These are phyloP conservation scores for Aechmea fasciata DNA, from an alignment of 176 grass and related monocot species.

Conservation along the genomic window DNA sequence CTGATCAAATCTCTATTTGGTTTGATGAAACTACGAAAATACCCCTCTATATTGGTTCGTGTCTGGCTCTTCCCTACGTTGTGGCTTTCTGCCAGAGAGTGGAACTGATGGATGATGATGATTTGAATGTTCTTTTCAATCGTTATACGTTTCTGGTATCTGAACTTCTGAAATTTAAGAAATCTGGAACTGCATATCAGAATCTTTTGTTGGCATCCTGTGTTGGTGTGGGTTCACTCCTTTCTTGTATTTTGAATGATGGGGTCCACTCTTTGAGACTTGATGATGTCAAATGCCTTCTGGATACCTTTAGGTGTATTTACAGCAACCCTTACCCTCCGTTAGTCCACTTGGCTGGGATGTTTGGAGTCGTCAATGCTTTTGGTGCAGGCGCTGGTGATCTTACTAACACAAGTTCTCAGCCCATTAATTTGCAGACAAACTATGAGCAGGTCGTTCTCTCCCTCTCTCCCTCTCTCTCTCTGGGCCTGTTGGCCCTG, in stretches of 20 bases:
- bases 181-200: slow-evolving; percentile 54
- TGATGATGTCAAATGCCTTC: slow-evolving; percentile 45
- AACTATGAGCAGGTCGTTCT: slow-evolving; percentile 45
- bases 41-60: slow-evolving; percentile 64
- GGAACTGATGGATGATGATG: slow-evolving; percentile 48
- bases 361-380: slow-evolving; percentile 81
- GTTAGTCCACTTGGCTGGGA: slow-evolving; percentile 69
- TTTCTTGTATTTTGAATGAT: slow-evolving; percentile 60
- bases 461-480: background rate
- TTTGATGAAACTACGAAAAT: slow-evolving; percentile 41
- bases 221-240: slow-evolving; percentile 73
- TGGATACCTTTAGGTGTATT: slow-evolving; percentile 50
- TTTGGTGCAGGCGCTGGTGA: slow-evolving; percentile 69
- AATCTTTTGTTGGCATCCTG: slow-evolving; percentile 77
- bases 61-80: slow-evolving; percentile 64
- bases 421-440: slow-evolving; percentile 31
- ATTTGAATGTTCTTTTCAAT: slow-evolving; percentile 60
- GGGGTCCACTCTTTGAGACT: slow-evolving; percentile 64
- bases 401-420: slow-evolving; percentile 34
- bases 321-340: slow-evolving; percentile 54
- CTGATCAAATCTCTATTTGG: slow-evolving; percentile 22
- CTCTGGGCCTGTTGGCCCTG: too few relatives aligned
- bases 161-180: slow-evolving; percentile 51
- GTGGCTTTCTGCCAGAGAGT: slow-evolving; percentile 75
- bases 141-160: slow-evolving; percentile 60